These are phyloP conservation scores for Trichoderma sp. DNA, from an alignment of 2,329 filamentous ascomycete genomes.

Conservation along the genomic window DNA sequence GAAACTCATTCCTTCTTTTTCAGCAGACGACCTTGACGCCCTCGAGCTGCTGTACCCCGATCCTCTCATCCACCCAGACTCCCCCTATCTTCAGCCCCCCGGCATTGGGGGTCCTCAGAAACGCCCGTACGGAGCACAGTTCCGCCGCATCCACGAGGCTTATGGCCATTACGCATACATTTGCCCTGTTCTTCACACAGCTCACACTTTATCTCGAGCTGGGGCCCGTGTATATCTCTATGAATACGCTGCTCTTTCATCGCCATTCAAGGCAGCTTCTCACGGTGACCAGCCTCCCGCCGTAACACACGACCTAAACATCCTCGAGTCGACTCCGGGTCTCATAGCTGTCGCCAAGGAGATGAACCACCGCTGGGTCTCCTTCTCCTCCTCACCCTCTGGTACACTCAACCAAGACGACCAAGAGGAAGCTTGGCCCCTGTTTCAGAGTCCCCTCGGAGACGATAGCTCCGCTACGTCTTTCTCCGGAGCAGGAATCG, in stretches of 20 bases:
- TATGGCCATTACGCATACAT: constrained; percentile 66
- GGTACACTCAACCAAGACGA: constrained; percentile 24
- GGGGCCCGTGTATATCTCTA: constrained; percentile 52
- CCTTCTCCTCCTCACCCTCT: constrained; percentile 33
- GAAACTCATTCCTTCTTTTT: constrained; percentile 58
- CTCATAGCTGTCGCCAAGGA: constrained; percentile 38
- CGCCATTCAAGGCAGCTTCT: constrained; percentile 39
- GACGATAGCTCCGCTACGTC: constrained; percentile 27
- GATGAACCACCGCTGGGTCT: constrained; percentile 46
- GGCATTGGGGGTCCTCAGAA: constrained; percentile 23
- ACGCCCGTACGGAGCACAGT: constrained; percentile 50
- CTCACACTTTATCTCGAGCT: constrained; percentile 37
- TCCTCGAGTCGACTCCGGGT: constrained; percentile 37
- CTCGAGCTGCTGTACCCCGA: constrained; percentile 64
- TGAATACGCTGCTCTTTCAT: constrained; percentile 54
- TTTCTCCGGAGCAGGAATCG: constrained; percentile 26
- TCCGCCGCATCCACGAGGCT: constrained; percentile 56
- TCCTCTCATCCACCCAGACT: constrained; percentile 42
- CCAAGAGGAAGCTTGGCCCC: constrained; percentile 38
- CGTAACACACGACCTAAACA: constrained; percentile 43
- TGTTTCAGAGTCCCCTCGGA: constrained; percentile 42
- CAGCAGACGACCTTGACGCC: constrained; percentile 48
- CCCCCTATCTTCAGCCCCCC: constrained; percentile 42
- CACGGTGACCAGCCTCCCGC: constrained; percentile 48
- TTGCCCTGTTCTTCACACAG: constrained; percentile 61